Evolutionary conservation across 768 basidiomycete genomes (phyloP).

Genomic region (Lactarius tabidus): DNA sequence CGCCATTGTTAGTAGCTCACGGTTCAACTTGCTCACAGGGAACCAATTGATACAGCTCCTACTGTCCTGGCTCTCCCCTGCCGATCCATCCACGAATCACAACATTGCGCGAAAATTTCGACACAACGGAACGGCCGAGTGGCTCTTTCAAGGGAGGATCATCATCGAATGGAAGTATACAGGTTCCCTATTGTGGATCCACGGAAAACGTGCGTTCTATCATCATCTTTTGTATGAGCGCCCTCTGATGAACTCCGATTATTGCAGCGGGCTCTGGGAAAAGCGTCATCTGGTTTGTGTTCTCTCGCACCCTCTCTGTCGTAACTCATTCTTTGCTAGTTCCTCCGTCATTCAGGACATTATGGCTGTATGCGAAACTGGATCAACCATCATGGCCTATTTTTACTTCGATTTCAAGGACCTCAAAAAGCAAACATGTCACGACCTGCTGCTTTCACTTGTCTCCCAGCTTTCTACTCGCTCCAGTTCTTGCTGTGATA

Average conservation of each 20-base stretch:
- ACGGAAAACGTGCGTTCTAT: not conserved
- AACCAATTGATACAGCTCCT: not conserved
- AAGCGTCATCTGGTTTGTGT: not conserved
- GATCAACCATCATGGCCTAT: not conserved
- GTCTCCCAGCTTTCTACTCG: not conserved
- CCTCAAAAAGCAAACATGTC: not conserved
- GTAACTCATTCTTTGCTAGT: not conserved
- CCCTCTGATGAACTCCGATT: not conserved
- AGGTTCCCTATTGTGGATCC: not conserved
- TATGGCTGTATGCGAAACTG: not conserved
- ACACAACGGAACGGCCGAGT: not conserved
- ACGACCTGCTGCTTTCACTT: not conserved
- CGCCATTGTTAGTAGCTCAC: not conserved
- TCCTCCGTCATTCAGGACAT: not conserved
- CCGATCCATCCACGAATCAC: not conserved
- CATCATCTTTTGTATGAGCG: fast-evolving
- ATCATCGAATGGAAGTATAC: not conserved
- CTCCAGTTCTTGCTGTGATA: not conserved
- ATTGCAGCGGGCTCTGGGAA: not conserved
- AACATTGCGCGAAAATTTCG: not conserved
- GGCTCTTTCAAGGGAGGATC: not conserved
- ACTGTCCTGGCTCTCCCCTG: not conserved
- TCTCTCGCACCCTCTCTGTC: not conserved
- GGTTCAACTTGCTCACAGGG: not conserved
- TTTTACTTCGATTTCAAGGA: not conserved